Conservation (phyloP, 169 alveolate genomes). For the Neospora caninum region DNA sequence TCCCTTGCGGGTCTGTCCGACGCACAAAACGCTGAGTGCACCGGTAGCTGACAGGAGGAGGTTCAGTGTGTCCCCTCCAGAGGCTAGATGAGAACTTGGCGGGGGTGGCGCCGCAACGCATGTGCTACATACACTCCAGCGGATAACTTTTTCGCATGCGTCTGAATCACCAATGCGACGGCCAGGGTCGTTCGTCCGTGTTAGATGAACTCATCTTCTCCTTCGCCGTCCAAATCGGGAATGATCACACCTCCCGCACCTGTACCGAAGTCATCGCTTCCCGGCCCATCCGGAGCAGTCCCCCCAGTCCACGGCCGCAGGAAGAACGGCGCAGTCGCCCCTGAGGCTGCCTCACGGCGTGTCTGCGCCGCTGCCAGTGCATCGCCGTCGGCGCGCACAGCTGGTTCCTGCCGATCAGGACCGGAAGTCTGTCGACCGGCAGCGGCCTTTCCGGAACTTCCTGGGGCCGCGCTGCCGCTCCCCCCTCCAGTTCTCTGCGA, state of each 20-base stretch:
- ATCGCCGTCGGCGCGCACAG: background rate
- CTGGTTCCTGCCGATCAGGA: background rate
- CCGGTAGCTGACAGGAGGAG: too few species aligned
- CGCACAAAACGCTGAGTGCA: too few species aligned
- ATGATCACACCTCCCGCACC: slow-evolving; percentile 16
- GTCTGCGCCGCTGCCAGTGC: background rate
- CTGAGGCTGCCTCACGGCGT: background rate
- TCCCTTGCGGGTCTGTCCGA: too few species aligned
- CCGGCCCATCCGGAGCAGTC: background rate
- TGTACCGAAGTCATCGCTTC: too few species aligned
- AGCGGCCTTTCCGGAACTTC: background rate
- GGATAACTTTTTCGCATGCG: too few species aligned
- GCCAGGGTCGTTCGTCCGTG: background rate
- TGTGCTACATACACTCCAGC: too few species aligned
- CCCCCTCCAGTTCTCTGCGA: background rate
- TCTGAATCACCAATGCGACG: too few species aligned
- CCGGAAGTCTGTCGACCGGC: background rate
- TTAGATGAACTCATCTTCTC: slow-evolving; percentile 27
- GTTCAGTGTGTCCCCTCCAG: too few species aligned
- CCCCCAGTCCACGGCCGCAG: background rate
- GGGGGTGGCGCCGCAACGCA: too few species aligned
- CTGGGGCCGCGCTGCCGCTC: background rate
- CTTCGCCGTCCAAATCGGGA: slow-evolving; percentile 34
- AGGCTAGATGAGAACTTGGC: too few species aligned
- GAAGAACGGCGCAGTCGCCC: background rate